These are phyloP conservation scores for Zygotorulaspora chibaensis DNA, from an alignment of 805 yeast species.

Conservation along the genomic window DNA sequence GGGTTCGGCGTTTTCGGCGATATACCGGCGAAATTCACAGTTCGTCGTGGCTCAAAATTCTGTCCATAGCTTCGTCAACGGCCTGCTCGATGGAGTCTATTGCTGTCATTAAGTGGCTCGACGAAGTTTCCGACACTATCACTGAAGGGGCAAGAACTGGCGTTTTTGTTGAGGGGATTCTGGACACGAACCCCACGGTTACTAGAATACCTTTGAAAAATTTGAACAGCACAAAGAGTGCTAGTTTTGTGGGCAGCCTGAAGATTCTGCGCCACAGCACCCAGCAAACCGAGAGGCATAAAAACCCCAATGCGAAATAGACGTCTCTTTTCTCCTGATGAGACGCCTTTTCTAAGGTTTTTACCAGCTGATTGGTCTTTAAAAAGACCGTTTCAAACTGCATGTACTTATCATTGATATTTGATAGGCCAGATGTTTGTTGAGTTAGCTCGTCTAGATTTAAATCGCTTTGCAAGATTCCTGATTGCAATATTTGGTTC, in stretches of 20 bases:
- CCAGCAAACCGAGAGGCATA: slow-evolving; percentile 31
- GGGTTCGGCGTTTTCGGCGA: slow-evolving; percentile 6
- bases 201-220: slow-evolving; percentile 37
- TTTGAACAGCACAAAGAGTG: slow-evolving; percentile 32
- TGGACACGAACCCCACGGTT: slow-evolving; percentile 25
- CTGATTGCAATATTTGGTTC: slow-evolving; percentile 32
- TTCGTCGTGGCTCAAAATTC: slow-evolving; percentile 26
- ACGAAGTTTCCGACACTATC: slow-evolving; percentile 1
- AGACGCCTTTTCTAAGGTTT: slow-evolving; percentile 30
- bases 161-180: slow-evolving; percentile 1
- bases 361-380: slow-evolving; percentile 31
- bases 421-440: slow-evolving; percentile 30
- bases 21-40: slow-evolving; percentile 12
- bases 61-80: slow-evolving; percentile 26
- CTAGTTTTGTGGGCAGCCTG: slow-evolving; percentile 30
- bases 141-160: slow-evolving; percentile 8
- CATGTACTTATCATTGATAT: slow-evolving; percentile 32
- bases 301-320: slow-evolving; percentile 29
- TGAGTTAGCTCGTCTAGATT: slow-evolving; percentile 33
- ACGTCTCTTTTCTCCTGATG: slow-evolving; percentile 35
- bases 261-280: slow-evolving; percentile 36
- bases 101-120: slow-evolving; percentile 2
- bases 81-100: slow-evolving; percentile 17
- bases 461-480: slow-evolving; percentile 34
- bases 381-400: slow-evolving; percentile 28